Conservation (phyloP, 805 yeast species). For the Starmerella sirachaensis region DNA sequence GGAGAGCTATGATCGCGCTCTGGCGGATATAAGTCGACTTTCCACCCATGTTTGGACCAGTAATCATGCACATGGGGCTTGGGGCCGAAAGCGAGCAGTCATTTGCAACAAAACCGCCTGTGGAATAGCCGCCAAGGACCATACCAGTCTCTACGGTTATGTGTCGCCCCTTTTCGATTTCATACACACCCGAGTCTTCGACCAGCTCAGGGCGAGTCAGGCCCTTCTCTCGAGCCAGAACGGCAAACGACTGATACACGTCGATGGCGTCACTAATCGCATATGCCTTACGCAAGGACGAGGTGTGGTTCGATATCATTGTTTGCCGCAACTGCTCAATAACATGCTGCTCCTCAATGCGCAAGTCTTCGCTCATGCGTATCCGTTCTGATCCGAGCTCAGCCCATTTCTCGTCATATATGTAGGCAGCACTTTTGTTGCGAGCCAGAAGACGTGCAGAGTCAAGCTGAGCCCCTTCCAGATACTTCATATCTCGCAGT, state of each 20-base stretch:
- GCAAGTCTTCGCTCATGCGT: slow-evolving; percentile 37
- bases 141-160: slow-evolving; percentile 73
- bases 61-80: slow-evolving; percentile 44
- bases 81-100: slow-evolving; percentile 29
- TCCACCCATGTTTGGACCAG: slow-evolving; percentile 91
- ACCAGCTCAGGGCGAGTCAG: slow-evolving; percentile 56
- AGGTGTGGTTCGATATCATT: slow-evolving; percentile 35
- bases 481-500: slow-evolving; percentile 17
- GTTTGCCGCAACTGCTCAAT: slow-evolving; percentile 38
- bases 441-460: slow-evolving; percentile 31
- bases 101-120: slow-evolving; percentile 37
- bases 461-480: too few relatives aligned
- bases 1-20: slow-evolving; percentile 50
- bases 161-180: slow-evolving; percentile 63
- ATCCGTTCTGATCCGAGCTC: slow-evolving; percentile 41
- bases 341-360: slow-evolving; percentile 42
- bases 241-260: slow-evolving; percentile 58
- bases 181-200: slow-evolving; percentile 33
- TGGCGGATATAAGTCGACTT: slow-evolving; percentile 68
- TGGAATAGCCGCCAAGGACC: slow-evolving; percentile 32
- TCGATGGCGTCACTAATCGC: slow-evolving; percentile 55
- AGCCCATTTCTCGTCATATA: slow-evolving; percentile 39
- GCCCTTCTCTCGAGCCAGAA: slow-evolving; percentile 53
- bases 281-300: slow-evolving; percentile 39
- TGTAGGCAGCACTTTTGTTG: slow-evolving; percentile 36